These are phyloP conservation scores for Coprinopsis marcescibilis DNA, from an alignment of 768 basidiomycete genomes.

Conservation along the genomic window DNA sequence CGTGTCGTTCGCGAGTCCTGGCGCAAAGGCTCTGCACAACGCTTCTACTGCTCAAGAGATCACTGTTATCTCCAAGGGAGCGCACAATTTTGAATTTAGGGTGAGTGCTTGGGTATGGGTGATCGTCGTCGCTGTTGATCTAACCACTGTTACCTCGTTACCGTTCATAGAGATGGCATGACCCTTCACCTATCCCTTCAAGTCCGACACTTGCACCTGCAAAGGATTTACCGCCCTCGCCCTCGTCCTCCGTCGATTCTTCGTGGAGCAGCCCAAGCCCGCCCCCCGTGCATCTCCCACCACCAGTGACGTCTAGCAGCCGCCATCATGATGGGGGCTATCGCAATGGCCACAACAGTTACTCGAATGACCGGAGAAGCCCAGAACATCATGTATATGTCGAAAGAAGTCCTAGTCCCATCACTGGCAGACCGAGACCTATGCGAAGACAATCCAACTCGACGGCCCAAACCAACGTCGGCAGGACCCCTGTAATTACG, in stretches of 20 bases:
- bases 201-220: constrained; percentile 31
- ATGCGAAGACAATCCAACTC: constrained; percentile 1
- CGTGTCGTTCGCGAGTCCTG: constrained; percentile 71
- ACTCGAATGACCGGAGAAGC: constrained; percentile 3
- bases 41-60: constrained; percentile 82
- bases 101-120: no score
- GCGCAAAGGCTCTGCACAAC: constrained; percentile 71
- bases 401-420: constrained; percentile 13
- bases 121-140: constrained; percentile 1
- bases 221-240: constrained; percentile 22
- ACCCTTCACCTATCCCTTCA: constrained; percentile 58
- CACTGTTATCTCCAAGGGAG: constrained; percentile 60
- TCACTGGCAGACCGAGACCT: constrained; percentile 10
- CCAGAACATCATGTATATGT: neutral
- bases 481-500: neutral
- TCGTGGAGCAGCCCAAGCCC: constrained; percentile 18
- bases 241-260: constrained; percentile 19
- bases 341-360: neutral
- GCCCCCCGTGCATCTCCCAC: neutral
- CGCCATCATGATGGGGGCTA: neutral
- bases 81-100: constrained; percentile 47
- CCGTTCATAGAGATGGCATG: constrained; percentile 54
- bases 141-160: constrained; percentile 1
- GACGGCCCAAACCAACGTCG: neutral
- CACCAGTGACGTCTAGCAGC: neutral